phyloP scores from a whole-genome alignment of 805 yeast species.

The Candida stauntonica region DNA sequence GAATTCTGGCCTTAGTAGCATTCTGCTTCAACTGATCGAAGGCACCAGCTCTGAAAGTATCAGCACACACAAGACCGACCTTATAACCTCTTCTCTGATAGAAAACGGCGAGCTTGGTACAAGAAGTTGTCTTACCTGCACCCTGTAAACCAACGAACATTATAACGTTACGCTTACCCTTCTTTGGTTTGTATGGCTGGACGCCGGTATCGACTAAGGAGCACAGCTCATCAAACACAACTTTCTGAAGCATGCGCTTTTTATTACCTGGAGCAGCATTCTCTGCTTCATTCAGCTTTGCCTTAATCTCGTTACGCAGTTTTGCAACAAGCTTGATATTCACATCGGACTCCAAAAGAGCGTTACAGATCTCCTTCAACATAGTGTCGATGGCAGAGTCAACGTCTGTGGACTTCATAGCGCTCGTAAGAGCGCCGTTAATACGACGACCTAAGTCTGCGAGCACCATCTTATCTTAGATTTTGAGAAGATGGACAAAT shows the following conservation, averaged over 20 bases:
- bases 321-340: slow-evolving; percentile 79
- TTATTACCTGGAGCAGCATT: slow-evolving; percentile 52
- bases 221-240: slow-evolving; percentile 90
- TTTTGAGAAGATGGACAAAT: no score
- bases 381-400: slow-evolving; percentile 62
- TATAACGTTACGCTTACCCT: slow-evolving; percentile 71
- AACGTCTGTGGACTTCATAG: slow-evolving; percentile 51
- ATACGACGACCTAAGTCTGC: slow-evolving; percentile 77
- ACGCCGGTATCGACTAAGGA: slow-evolving; percentile 69
- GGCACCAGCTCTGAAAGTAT: slow-evolving; percentile 99
- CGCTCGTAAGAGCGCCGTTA: slow-evolving; percentile 65
- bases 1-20: slow-evolving; percentile 91
- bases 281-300: slow-evolving; percentile 49
- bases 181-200: slow-evolving; percentile 76
- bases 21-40: slow-evolving; percentile 97
- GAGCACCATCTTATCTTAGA: slow-evolving; percentile 50
- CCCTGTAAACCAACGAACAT: slow-evolving; percentile 99
- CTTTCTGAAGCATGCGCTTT: slow-evolving; percentile 79
- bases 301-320: slow-evolving; percentile 66
- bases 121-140: slow-evolving; percentile 97
- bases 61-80: slow-evolving; percentile 97
- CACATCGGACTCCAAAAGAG: slow-evolving; percentile 90
- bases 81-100: slow-evolving; percentile 91
- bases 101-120: slow-evolving; percentile 93
- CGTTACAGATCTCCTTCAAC: slow-evolving; percentile 86